phyloP scores from a whole-genome alignment of 2,329 filamentous ascomycete species.

The Hymenoscyphus albidus region DNA sequence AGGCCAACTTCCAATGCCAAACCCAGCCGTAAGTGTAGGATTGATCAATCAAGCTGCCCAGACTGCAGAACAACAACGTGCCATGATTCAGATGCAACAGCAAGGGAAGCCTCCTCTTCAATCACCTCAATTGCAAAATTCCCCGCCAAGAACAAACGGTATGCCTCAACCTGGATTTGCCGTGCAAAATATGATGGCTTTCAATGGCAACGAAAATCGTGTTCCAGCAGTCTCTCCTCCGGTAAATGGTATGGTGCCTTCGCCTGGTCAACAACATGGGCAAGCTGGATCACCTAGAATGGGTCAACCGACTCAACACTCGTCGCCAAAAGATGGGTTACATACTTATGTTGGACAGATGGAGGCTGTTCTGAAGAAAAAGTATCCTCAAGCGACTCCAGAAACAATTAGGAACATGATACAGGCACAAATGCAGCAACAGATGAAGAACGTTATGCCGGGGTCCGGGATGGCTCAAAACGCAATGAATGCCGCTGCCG shows the following conservation, averaged over 20 bases:
- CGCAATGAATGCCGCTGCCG: constrained; percentile 48
- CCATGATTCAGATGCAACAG: constrained; percentile 39
- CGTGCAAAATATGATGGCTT: constrained; percentile 45
- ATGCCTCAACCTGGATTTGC: constrained; percentile 31
- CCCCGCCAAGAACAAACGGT: constrained; percentile 39
- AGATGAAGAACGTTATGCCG: constrained; percentile 20
- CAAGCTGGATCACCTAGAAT: constrained; percentile 32
- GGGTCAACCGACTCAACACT: constrained; percentile 18
- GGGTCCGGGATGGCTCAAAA: constrained; percentile 42
- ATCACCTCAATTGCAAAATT: constrained; percentile 34
- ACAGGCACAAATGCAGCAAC: constrained; percentile 45
- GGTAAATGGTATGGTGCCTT: constrained; percentile 23
- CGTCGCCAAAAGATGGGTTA: constrained; percentile 8
- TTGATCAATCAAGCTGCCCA: constrained; percentile 61
- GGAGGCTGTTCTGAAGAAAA: constrained; percentile 27
- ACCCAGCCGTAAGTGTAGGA: constrained; percentile 48
- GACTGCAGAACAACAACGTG: constrained; percentile 62
- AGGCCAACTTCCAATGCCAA: constrained; percentile 53
- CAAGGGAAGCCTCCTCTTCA: constrained; percentile 29
- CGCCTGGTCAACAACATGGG: constrained; percentile 20
- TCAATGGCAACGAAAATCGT: constrained; percentile 47
- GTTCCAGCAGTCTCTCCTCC: constrained; percentile 39
- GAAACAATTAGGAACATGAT: constrained; percentile 53
- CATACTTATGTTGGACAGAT: constrained; percentile 14
- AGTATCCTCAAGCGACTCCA: constrained; percentile 39